These are phyloP conservation scores for Naganishia antarctica DNA, from an alignment of 768 basidiomycete genomes.

Conservation along the genomic window DNA sequence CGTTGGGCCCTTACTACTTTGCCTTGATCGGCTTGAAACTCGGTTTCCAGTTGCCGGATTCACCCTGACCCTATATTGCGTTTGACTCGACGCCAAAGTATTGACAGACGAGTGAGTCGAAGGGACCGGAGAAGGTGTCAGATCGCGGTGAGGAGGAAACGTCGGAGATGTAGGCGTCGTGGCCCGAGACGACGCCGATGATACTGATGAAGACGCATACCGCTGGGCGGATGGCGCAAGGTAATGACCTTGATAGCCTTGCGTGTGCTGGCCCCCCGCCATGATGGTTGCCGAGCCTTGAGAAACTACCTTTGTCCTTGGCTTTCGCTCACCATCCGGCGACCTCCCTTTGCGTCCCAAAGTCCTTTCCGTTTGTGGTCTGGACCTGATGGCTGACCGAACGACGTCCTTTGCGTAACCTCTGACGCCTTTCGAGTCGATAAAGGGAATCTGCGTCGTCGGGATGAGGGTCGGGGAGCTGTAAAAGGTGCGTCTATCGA, in stretches of 20 bases:
- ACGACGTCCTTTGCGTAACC: background rate
- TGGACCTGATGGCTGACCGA: background rate
- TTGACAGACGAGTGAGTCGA: conserved; percentile 10
- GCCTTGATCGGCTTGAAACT: conserved; percentile 17
- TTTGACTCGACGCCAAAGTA: background rate
- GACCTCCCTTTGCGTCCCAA: background rate
- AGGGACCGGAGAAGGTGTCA: conserved; percentile 9
- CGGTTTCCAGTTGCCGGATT: background rate
- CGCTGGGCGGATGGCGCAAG: conserved; percentile 2
- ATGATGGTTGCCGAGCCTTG: background rate
- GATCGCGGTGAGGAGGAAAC: background rate
- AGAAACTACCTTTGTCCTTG: conserved; percentile 5
- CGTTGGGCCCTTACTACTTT: background rate
- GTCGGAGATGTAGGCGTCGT: conserved; percentile 11
- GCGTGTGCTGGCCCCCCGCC: background rate
- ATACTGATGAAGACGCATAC: conserved; percentile 6
- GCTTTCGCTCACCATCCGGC: background rate
- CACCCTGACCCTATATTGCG: background rate
- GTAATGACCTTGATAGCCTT: conserved; percentile 1
- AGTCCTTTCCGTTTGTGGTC: background rate
- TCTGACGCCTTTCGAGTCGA: no score
- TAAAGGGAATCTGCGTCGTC: no score
- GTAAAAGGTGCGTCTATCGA: no score
- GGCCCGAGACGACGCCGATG: background rate
- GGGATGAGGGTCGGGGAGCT: background rate